Evolutionary conservation across 352 stramenopile genomes (phyloP), one percentile per base, ranked within the genome.

Genomic region (Albugo laibachii): DNA sequence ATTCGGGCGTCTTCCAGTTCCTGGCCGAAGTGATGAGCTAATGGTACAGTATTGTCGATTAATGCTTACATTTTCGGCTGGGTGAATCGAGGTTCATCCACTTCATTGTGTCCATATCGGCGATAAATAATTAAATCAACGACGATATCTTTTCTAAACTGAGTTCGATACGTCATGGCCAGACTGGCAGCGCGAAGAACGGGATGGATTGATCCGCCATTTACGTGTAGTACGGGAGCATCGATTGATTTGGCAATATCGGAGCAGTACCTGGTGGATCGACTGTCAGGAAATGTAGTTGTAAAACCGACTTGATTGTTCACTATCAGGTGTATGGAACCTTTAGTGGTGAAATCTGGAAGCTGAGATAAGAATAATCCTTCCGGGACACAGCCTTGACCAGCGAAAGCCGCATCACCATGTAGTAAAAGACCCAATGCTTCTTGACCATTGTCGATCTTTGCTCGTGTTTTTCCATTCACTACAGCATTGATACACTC

Each of bases 301-400:
- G 82, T 94, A 61, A 89, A 94, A 4, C 76, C 82, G 8, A 94
- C 77, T 43, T 93, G 76, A 63, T 94, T 94, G 56, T 93, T 94
- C 36, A 93, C 70, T 18, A 94, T 72, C 35, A 93, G 55, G 45
- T 93, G 81, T 39, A 94, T 62, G 0, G 80, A 80, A 39, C 81
- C 81, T 13, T 65, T 63, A 5, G 71, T 86, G 35, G 61, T 59
- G 40, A 86, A 94, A 48, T 71, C 73, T 2, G 75, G 78, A 19
- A 93, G 51, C 38, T 87, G 76, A 1, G 72, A 80, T 40, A 93
- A 64, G 14, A 60, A 72, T 18, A 93, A 52, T 0, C 66, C 66
- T 41, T 94, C 81, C 0, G 72, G 63, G 11, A 94, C 81, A 44
- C 77, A 89, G 2, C 80, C 80, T 52, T 92, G 80, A 11, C 78